Evolutionary conservation across 139 green algal genomes (phyloP).

Genomic region (Nannochloris sp.): DNA sequence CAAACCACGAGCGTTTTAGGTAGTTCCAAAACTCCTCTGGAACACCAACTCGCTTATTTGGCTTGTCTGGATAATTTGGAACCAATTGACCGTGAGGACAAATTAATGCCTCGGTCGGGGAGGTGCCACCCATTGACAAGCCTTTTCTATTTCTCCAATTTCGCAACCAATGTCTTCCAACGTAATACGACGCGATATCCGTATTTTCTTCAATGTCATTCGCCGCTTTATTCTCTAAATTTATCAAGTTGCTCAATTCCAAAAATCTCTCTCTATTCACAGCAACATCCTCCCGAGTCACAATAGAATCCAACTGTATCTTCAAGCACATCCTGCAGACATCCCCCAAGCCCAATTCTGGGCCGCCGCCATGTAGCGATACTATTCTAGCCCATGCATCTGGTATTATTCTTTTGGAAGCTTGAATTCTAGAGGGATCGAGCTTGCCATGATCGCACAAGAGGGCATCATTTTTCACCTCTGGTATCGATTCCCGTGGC

Average conservation of each 20-base stretch:
- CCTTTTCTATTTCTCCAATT: conserved; percentile 17
- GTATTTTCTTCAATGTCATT: neutral
- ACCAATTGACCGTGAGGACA: conserved; percentile 51
- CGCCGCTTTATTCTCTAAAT: neutral
- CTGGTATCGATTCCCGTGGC: conserved; percentile 1
- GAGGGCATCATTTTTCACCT: conserved; percentile 43
- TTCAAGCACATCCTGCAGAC: conserved; percentile 37
- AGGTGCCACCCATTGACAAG: conserved; percentile 14
- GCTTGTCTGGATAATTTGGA: conserved; percentile 20
- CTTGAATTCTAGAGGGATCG: conserved; percentile 32
- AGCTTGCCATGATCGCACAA: conserved; percentile 47
- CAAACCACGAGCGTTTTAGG: conserved; percentile 32
- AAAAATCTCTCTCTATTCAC: conserved; percentile 13
- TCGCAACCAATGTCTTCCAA: conserved; percentile 18
- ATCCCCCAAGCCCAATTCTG: conserved; percentile 18
- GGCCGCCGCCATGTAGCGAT: conserved; percentile 18
- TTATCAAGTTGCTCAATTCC: conserved; percentile 8
- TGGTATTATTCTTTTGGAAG: conserved; percentile 18
- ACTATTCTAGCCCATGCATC: conserved; percentile 21
- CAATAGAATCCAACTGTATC: conserved; percentile 15
- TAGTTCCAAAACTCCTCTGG: conserved; percentile 34
- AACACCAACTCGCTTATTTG: conserved; percentile 28
- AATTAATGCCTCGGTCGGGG: conserved; percentile 36
- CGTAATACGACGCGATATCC: conserved; percentile 1
- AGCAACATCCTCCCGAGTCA: conserved; percentile 4